These are phyloP conservation scores for Aspergillus viridinutans DNA, from an alignment of 2,329 filamentous ascomycete species.

Conservation along the genomic window DNA sequence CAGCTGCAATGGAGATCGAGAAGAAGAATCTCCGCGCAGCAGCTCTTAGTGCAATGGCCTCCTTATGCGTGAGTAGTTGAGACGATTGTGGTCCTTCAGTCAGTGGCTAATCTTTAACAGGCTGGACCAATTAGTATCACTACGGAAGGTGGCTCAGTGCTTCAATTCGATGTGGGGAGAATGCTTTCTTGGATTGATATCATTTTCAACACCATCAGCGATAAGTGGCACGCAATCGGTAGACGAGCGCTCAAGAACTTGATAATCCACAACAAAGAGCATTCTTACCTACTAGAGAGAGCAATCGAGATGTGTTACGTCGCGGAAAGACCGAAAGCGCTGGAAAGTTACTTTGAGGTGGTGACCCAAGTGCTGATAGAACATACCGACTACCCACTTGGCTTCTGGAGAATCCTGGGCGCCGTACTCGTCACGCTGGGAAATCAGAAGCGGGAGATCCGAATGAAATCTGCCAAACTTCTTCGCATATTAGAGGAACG, in stretches of 20 bases:
- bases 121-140: conserved; percentile 74
- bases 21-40: conserved; percentile 88
- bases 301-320: conserved; percentile 90
- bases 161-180: conserved; percentile 86
- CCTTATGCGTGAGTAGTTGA: conserved; percentile 70
- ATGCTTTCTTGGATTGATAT: conserved; percentile 95
- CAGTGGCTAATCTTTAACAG: conserved; percentile 23
- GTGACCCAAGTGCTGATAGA: conserved; percentile 83
- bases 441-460: conserved; percentile 82
- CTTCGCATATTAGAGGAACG: conserved; percentile 78
- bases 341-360: conserved; percentile 94
- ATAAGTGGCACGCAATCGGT: conserved; percentile 87
- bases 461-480: conserved; percentile 80
- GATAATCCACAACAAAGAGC: conserved; percentile 84
- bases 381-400: conserved; percentile 72
- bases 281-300: conserved; percentile 78
- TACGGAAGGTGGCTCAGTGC: conserved; percentile 78
- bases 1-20: conserved; percentile 93
- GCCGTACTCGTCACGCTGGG: conserved; percentile 89
- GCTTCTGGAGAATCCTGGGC: conserved; percentile 87
- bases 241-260: conserved; percentile 83
- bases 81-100: not conserved
- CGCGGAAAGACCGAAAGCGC: conserved; percentile 71
- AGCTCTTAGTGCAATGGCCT: conserved; percentile 91
- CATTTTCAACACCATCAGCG: conserved; percentile 88